Conservation (phyloP, 108 stramenopile genomes). For the Phaeodactylum tricornutum region DNA sequence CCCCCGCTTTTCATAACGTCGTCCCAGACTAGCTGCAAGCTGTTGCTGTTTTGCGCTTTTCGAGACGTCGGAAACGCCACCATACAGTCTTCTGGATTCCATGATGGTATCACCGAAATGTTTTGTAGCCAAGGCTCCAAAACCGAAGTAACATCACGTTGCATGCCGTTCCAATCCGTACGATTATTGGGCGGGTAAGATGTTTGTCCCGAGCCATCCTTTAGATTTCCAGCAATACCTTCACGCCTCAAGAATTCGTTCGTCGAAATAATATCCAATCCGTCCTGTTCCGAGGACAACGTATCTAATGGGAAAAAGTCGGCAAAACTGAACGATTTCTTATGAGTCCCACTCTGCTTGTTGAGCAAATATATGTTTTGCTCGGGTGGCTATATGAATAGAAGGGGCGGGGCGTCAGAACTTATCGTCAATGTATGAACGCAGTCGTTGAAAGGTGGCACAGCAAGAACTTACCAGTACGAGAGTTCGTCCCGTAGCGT, state of each 20-base stretch:
- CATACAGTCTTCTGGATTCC: slow-evolving; percentile 48
- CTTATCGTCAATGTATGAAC: background rate
- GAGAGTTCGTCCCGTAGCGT: slow-evolving; percentile 79
- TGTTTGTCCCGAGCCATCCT: slow-evolving; percentile 32
- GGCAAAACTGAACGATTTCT: slow-evolving; percentile 12
- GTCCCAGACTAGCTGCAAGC: too few species aligned
- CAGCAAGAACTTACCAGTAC: too few species aligned
- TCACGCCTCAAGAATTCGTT: slow-evolving; percentile 65
- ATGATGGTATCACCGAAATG: slow-evolving; percentile 24
- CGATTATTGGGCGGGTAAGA: slow-evolving; percentile 55
- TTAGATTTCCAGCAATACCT: slow-evolving; percentile 41
- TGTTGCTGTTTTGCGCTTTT: slow-evolving; percentile 7
- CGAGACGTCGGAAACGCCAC: slow-evolving; percentile 48
- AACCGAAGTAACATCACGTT: slow-evolving; percentile 9
- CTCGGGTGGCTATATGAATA: slow-evolving; percentile 46
- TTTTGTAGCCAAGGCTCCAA: slow-evolving; percentile 31
- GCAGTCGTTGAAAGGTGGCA: too few species aligned
- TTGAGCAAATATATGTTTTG: slow-evolving; percentile 56
- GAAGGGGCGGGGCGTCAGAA: too few species aligned
- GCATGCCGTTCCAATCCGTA: slow-evolving; percentile 53
- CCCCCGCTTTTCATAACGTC: background rate
- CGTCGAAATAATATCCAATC: slow-evolving; percentile 72
- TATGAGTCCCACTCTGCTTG: slow-evolving; percentile 2
- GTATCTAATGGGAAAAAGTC: slow-evolving; percentile 58
- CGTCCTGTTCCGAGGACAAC: slow-evolving; percentile 40